These are phyloP conservation scores for Magnolia officinalis DNA, from an alignment of 164 flowering plant species.

Conservation along the genomic window DNA sequence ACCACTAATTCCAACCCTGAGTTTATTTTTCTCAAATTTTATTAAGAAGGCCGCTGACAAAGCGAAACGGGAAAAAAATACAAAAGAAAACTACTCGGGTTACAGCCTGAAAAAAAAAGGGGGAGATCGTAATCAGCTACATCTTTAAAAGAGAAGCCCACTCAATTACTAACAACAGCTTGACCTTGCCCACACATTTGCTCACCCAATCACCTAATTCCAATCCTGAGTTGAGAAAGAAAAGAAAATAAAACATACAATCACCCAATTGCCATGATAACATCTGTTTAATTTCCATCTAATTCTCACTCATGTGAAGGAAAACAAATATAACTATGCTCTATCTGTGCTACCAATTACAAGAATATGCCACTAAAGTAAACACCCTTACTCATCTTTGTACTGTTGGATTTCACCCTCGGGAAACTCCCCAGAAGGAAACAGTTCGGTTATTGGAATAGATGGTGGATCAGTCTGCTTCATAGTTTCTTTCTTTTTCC, in stretches of 20 bases:
- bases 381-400: conserved; percentile 81
- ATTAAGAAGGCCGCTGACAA: too few species aligned
- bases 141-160: too few species aligned
- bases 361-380: conserved; percentile 1
- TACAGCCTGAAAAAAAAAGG: too few species aligned
- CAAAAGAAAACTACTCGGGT: too few species aligned
- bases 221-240: not conserved
- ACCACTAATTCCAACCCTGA: too few species aligned
- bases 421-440: conserved; percentile 92
- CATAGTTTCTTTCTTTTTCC: conserved; percentile 85
- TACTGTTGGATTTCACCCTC: conserved; percentile 98
- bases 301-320: not conserved
- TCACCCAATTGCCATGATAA: not conserved
- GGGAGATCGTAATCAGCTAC: too few species aligned
- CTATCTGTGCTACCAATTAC: not conserved
- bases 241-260: not conserved
- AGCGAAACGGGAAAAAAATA: too few species aligned
- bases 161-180: too few species aligned
- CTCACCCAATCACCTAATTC: too few species aligned
- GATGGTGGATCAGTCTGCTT: conserved; percentile 93
- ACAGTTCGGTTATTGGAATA: conserved; percentile 74
- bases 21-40: too few species aligned
- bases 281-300: not conserved
- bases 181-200: too few species aligned
- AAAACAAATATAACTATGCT: not conserved